Conservation (phyloP, 495 filamentous ascomycete genomes). For the Polyplosphaeria fusca region DNA sequence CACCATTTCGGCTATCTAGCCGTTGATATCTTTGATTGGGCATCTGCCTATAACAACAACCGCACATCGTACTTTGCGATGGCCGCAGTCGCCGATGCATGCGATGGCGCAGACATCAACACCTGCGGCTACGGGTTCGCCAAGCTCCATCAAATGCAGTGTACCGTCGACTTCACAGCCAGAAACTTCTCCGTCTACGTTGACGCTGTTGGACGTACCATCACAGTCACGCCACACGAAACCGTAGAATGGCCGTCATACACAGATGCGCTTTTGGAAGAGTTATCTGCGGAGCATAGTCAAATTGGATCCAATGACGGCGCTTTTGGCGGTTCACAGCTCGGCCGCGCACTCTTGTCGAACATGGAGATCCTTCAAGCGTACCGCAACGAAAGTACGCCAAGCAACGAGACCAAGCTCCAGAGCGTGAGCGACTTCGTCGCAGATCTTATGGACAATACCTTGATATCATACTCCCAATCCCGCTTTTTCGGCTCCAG, state of each 20-base stretch:
- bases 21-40: not conserved
- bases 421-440: not conserved
- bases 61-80: not conserved
- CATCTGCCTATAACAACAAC: not conserved
- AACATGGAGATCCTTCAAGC: constrained; percentile 1
- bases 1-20: not conserved
- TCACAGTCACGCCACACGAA: not conserved
- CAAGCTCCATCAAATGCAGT: not conserved
- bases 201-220: not conserved
- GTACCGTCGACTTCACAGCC: not conserved
- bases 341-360: not conserved
- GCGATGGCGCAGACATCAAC: not conserved
- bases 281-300: not conserved
- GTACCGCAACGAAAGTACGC: not conserved
- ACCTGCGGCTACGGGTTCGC: not conserved
- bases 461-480: too few species aligned
- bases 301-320: not conserved
- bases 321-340: not conserved
- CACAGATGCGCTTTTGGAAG: not conserved
- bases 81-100: not conserved
- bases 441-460: constrained; percentile 3
- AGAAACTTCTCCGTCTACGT: not conserved
- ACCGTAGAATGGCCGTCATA: not conserved
- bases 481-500: not conserved
- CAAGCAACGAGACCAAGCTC: not conserved